These are phyloP conservation scores for Blepharisma stoltei DNA, from an alignment of 73 alveolate genomes.

Conservation along the genomic window DNA sequence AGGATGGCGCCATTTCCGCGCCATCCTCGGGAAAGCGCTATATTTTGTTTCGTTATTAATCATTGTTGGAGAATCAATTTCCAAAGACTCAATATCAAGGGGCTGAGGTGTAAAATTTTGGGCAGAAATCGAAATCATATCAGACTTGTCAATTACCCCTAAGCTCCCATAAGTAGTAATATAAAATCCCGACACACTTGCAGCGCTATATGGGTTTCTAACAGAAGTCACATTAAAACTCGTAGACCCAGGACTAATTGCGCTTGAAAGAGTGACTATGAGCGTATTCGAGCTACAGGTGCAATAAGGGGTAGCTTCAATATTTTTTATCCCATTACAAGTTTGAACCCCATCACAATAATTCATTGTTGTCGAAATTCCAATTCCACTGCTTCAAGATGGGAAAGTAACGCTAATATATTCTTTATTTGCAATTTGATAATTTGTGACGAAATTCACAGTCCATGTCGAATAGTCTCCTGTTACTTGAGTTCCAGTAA, in stretches of 20 bases:
- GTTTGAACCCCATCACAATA: slow-evolving; percentile 3
- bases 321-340: neutral
- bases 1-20: no score
- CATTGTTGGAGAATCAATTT: no score
- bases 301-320: neutral
- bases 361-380: neutral
- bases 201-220: neutral
- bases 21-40: no score
- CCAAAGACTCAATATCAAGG: no score
- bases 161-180: neutral
- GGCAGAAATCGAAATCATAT: no score
- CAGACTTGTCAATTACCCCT: no score
- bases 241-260: neutral
- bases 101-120: no score
- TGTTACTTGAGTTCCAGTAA: no score
- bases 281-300: neutral
- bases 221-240: neutral
- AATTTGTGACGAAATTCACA: neutral
- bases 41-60: no score
- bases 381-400: neutral
- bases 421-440: neutral
- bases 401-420: neutral
- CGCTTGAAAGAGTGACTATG: neutral
- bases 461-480: slow-evolving; percentile 1
- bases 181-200: neutral